Base-by-base conservation (phyloP, 257 asterid species). In the Verbascum thapsus region DNA sequence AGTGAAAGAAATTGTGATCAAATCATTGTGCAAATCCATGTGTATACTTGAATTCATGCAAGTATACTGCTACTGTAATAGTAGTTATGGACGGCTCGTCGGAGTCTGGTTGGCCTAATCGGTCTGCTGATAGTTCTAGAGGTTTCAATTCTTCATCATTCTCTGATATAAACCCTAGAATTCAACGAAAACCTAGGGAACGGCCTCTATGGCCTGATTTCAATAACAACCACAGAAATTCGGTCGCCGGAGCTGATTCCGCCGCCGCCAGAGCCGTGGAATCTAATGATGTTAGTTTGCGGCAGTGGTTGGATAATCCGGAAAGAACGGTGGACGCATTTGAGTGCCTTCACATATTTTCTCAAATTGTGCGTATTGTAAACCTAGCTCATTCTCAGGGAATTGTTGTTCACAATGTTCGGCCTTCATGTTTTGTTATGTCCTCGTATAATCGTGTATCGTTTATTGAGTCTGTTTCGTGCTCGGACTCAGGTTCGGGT, bases 361-460 rank as follows among this genome's bases (percentile, higher is more conserved):
- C 92, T 47, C 99, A 94, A 67, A 81, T 90, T 71, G 95, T 90
- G 3, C 86, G 80, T 80, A 75, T 90, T 37, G 98, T 90, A 10
- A 81, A 83, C 76, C 65, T 84, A 43, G 94, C 95, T 51, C 98
- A 90, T 70, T 82, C 91, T 8, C 92, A 90, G 74, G 96, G 97
- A 49, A 80, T 90, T 61, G 83, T 83, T 37, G 80, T 90, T 16
- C 90, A 90, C 67, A 87, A 87, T 78, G 87, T 90, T 19, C 69
- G 96, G 15, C 99, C 99, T 3, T 94, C 99, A 0, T 94, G 96
- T 75, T 94, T 94, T 47, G 72, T 87, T 62, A 84, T 94, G 91
- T 94, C 96, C 48, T 85, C 96, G 0, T 76, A 73, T 23, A 85
- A 87, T 17, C 87, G 89, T 7, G 88, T 94, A 26, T 82, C 97